phyloP scores from a whole-genome alignment of 129 eudicot species.

The Centrapalus pauciflorus region DNA sequence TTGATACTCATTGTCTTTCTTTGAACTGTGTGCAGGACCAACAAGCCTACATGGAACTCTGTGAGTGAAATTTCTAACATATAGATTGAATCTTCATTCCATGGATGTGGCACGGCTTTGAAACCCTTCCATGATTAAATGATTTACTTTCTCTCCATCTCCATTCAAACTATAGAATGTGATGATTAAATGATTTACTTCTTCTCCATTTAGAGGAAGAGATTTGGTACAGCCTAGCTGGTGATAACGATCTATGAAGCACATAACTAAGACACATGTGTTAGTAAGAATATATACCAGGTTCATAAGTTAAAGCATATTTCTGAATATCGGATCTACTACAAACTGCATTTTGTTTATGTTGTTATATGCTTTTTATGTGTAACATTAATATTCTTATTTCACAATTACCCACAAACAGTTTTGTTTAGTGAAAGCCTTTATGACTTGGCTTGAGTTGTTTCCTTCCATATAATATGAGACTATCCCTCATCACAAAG shows the following conservation, averaged over 20 bases:
- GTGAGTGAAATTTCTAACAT: constrained; percentile 44
- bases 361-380: neutral
- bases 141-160: neutral
- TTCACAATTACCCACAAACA: neutral
- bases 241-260: neutral
- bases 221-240: neutral
- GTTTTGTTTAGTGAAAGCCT: constrained; percentile 8
- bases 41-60: constrained; percentile 80
- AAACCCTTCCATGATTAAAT: neutral
- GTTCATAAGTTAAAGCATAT: neutral
- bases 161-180: neutral
- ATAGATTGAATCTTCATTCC: neutral
- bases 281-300: neutral
- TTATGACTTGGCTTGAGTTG: neutral
- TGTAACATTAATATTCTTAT: neutral
- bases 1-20: neutral
- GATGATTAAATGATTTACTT: neutral
- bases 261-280: neutral
- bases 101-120: neutral
- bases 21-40: constrained; percentile 55
- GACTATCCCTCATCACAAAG: neutral
- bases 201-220: neutral
- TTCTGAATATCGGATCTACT: neutral
- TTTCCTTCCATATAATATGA: neutral
- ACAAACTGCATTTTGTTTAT: neutral